phyloP scores from a whole-genome alignment of 345 rosid species.

The Erodium maritimum region DNA sequence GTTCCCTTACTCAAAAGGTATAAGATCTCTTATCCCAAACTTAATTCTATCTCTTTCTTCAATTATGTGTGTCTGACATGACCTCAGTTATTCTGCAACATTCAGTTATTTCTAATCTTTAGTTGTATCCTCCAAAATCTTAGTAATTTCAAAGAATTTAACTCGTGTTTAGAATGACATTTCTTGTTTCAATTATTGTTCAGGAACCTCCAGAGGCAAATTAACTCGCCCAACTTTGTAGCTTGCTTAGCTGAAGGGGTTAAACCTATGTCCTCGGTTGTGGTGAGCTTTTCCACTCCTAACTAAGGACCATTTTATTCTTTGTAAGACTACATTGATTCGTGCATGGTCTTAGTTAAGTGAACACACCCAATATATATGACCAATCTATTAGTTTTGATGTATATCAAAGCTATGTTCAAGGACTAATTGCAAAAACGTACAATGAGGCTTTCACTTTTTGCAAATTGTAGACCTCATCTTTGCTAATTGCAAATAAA shows the following conservation, averaged over 20 bases:
- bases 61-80: not conserved
- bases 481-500: no score
- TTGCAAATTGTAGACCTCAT: no score
- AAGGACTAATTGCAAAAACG: no score
- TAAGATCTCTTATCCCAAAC: conserved; percentile 2
- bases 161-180: not conserved
- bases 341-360: not conserved
- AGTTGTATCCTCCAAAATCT: not conserved
- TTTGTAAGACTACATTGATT: not conserved
- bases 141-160: not conserved
- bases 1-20: conserved; percentile 24
- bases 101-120: not conserved
- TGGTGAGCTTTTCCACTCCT: not conserved
- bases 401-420: no score
- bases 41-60: not conserved
- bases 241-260: not conserved
- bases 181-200: not conserved
- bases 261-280: not conserved
- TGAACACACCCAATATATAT: no score
- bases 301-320: not conserved
- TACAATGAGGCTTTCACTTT: no score
- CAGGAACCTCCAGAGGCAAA: not conserved
- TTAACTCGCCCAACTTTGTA: not conserved
- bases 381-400: not conserved
- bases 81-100: not conserved